phyloP scores from a whole-genome alignment of 306 rosid species.

The Acacia confusa region DNA sequence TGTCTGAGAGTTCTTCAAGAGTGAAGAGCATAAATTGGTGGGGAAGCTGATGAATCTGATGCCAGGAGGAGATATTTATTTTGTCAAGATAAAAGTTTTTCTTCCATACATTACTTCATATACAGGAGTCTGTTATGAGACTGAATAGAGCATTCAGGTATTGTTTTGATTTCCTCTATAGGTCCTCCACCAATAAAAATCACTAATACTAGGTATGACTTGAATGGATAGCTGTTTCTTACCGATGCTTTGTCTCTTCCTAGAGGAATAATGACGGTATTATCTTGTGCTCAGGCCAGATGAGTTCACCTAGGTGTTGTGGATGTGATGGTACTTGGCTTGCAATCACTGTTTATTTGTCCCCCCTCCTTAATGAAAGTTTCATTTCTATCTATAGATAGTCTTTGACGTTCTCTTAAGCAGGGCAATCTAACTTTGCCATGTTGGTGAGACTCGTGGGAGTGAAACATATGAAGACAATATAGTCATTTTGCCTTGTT shows the following conservation, averaged over 20 bases:
- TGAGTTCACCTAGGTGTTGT: background rate
- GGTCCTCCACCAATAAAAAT: background rate
- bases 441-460: background rate
- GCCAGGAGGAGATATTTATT: background rate
- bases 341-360: background rate
- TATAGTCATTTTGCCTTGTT: no score
- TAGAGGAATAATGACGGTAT: background rate
- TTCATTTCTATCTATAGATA: background rate
- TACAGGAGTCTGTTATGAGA: background rate
- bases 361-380: background rate
- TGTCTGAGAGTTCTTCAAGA: constrained; percentile 11
- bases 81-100: background rate
- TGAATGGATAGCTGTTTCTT: background rate
- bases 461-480: background rate
- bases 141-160: background rate
- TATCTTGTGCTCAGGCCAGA: background rate
- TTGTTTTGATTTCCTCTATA: background rate
- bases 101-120: background rate
- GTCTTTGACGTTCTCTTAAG: background rate
- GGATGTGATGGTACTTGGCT: background rate
- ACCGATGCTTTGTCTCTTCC: background rate
- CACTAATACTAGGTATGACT: background rate
- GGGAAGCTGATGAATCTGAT: constrained; percentile 2
- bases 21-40: background rate
- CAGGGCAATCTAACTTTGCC: background rate